Base-by-base conservation (phyloP, 352 stramenopile species). In the Phytophthora pisi region DNA sequence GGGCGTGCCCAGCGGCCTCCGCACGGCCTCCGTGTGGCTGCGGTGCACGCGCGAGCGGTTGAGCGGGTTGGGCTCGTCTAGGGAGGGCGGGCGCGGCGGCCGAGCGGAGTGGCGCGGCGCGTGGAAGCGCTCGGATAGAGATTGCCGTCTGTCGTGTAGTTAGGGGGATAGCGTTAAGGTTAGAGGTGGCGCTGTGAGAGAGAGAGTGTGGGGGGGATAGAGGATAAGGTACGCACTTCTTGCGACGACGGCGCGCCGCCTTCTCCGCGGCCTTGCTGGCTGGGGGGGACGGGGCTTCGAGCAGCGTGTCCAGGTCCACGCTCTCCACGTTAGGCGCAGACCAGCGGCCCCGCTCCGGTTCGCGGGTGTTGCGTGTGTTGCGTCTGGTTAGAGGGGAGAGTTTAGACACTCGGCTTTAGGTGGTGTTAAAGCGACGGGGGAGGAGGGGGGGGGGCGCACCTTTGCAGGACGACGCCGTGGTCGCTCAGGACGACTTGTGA, bases 251-350 rank as follows among this genome's bases (percentile, higher is more conserved):
- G 31, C 65, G 63, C 49, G 38, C 34, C 34, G 59, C 64, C 45
- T 54, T 52, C 9, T 52, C 46, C 43, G 57, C 62, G 18, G 49
- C 52, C 18, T 50, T 61, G n/a, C 34, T 64, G 18, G 62, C 18
- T 0, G 78, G 72, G 24, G 84, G 86, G 1, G 86, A 94, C 5
- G 86, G 86, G 23, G 86, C 86, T 61, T 91, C 83, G 42, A 94
- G 64, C 24, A 94, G 60, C 56, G 82, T 91, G 70, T 94, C 86
- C n/a, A 94, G 75, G 38, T 94, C 86, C 24, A 92, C 84, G 49
- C 79, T 89, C 61, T 90, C 81, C 8, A 73, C 76, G 43, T 89
- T 83, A 6, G 84, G 84, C 0, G 86, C 84, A 9, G 86, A 94
- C 86, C 86, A 94, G 28, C 86, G 84, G 7, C 84, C 86, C 7